Evolutionary conservation across 441 rosid genomes (phyloP).

Genomic region (Populus trichocarpa): DNA sequence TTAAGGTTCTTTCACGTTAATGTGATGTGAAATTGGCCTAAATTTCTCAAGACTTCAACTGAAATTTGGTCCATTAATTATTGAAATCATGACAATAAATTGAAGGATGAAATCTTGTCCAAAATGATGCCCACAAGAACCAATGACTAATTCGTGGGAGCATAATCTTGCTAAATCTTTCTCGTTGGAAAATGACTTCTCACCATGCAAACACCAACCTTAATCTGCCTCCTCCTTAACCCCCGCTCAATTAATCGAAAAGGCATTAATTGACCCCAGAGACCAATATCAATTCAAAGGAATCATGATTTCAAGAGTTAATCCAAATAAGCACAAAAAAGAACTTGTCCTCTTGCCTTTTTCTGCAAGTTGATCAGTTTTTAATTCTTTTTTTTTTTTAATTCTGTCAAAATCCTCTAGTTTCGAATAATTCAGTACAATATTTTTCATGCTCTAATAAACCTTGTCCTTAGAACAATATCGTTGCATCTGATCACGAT

Average conservation of each 20-base stretch:
- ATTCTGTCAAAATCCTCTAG: too few species aligned
- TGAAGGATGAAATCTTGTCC: neutral
- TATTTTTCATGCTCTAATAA: too few species aligned
- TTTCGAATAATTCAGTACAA: too few species aligned
- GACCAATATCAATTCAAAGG: too few species aligned
- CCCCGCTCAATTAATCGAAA: neutral
- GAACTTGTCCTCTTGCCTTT: neutral
- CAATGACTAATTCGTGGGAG: neutral
- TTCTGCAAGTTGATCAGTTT: too few species aligned
- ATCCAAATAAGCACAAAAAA: neutral
- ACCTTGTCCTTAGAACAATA: too few species aligned
- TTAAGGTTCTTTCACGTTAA: neutral
- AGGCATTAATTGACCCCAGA: neutral
- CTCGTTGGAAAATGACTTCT: neutral
- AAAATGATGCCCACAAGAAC: neutral
- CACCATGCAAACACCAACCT: conserved; percentile 7
- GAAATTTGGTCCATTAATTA: neutral
- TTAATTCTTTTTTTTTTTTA: too few species aligned
- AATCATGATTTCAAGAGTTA: neutral
- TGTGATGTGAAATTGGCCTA: conserved; percentile 21
- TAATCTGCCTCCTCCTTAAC: neutral
- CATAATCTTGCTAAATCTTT: neutral
- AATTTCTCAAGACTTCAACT: neutral
- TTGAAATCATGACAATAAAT: neutral
- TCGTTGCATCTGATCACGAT: too few species aligned